Conservation (phyloP, 495 filamentous ascomycete species). For the Aspergillus ostianus region DNA sequence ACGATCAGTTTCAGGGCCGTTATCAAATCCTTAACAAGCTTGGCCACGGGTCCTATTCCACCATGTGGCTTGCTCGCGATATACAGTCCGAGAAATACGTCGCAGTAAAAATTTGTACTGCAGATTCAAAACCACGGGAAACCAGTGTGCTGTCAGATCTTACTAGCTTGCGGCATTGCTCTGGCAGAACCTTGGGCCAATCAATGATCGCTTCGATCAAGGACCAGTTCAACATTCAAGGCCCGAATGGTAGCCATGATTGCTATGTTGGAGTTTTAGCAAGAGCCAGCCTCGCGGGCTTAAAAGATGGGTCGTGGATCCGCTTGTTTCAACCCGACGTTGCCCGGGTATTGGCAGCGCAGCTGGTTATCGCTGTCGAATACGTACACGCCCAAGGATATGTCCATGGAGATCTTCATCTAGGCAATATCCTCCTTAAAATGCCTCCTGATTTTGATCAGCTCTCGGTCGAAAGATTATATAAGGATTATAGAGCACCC, state of each 20-base stretch:
- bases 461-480: constrained; percentile 25
- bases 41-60: constrained; percentile 34
- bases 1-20: constrained; percentile 33
- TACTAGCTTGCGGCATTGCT: neutral
- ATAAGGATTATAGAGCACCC: constrained; percentile 26
- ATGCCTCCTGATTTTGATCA: constrained; percentile 15
- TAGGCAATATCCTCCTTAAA: constrained; percentile 31
- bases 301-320: constrained; percentile 28
- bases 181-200: constrained; percentile 1
- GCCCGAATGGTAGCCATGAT: constrained; percentile 43
- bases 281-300: constrained; percentile 28
- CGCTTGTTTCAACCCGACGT: constrained; percentile 39
- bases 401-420: constrained; percentile 32
- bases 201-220: constrained; percentile 30
- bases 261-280: constrained; percentile 37
- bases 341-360: constrained; percentile 37
- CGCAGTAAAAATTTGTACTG: constrained; percentile 34
- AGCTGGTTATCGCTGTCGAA: constrained; percentile 32
- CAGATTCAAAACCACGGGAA: constrained; percentile 26
- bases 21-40: constrained; percentile 38
- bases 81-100: constrained; percentile 25
- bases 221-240: constrained; percentile 37
- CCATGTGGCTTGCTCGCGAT: constrained; percentile 34
- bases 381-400: constrained; percentile 33
- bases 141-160: constrained; percentile 22